Percentiles rank a stretch among this genome's conserved stretches.
Evolutionary conservation across 169 alveolate species (phyloP).

Genomic region (Fabrea salina): DNA sequence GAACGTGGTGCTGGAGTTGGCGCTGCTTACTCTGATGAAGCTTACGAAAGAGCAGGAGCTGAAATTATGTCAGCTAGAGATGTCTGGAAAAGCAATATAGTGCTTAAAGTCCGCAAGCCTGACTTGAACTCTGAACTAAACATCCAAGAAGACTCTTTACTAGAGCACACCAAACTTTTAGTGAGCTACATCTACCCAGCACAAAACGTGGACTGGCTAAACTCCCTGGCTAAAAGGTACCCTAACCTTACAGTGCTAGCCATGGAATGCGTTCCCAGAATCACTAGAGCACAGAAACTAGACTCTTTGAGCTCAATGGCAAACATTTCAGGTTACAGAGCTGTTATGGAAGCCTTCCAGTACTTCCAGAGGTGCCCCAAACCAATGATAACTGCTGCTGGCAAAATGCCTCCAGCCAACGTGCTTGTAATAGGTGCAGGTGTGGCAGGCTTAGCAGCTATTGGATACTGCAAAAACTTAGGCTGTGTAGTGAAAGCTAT

Average conservation of each 20-base stretch:
- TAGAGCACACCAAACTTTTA: conserved; percentile 70
- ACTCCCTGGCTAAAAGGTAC: conserved; percentile 47
- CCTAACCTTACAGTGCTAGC: conserved; percentile 80
- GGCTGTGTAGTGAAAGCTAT: conserved; percentile 89
- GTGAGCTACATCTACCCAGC: conserved; percentile 83
- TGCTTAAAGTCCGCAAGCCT: conserved; percentile 79
- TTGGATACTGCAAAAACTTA: conserved; percentile 88
- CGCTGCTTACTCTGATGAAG: conserved; percentile 51
- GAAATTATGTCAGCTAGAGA: conserved; percentile 24
- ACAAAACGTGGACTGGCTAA: conserved; percentile 49
- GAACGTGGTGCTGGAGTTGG: conserved; percentile 60
- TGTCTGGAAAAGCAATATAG: conserved; percentile 64
- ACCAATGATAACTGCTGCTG: conserved; percentile 92
- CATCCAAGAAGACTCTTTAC: conserved; percentile 57
- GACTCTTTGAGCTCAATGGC: conserved; percentile 90
- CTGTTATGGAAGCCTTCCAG: conserved; percentile 91
- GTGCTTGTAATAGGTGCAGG: conserved; percentile 95
- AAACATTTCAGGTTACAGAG: conserved; percentile 92
- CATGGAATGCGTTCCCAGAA: conserved; percentile 91
- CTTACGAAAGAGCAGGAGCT: conserved; percentile 57
- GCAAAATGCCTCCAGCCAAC: conserved; percentile 89
- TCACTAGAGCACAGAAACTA: conserved; percentile 89
- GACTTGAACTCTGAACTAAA: not conserved
- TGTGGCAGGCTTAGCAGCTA: conserved; percentile 95
- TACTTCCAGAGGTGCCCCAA: conserved; percentile 86